Evolutionary conservation across 2,329 filamentous ascomycete species (phyloP).

Genomic region (Gnomoniopsis sp.): DNA sequence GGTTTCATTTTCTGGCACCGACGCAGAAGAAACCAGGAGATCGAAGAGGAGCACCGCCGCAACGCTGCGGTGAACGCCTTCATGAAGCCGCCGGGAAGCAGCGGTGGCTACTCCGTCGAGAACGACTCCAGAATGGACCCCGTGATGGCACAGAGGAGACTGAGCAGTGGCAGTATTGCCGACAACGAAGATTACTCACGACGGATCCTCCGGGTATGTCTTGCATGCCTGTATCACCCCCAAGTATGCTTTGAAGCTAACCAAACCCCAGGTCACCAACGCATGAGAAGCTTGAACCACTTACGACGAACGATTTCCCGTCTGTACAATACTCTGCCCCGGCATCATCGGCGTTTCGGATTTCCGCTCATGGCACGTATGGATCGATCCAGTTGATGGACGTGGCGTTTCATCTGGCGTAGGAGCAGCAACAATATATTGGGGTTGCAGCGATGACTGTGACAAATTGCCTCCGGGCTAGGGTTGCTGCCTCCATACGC

Average conservation of each 20-base stretch:
- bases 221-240: background rate
- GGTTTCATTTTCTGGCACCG: conserved; percentile 73
- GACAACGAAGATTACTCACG: conserved; percentile 97
- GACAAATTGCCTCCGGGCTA: conserved; percentile 21
- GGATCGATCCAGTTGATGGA: conserved; percentile 21
- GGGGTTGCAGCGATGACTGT: conserved; percentile 24
- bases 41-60: conserved; percentile 81
- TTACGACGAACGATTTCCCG: conserved; percentile 33
- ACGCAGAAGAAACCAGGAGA: conserved; percentile 69
- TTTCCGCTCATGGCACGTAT: conserved; percentile 23
- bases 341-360: conserved; percentile 36
- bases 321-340: conserved; percentile 33
- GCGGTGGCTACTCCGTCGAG: conserved; percentile 62
- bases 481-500: conserved; percentile 30
- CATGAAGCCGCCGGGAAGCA: conserved; percentile 61
- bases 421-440: conserved; percentile 16
- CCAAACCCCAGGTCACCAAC: conserved; percentile 50
- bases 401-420: conserved; percentile 15
- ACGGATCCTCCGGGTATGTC: conserved; percentile 84
- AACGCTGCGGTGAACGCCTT: conserved; percentile 78
- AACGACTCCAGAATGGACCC: conserved; percentile 84
- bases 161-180: conserved; percentile 94
- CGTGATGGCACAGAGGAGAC: conserved; percentile 75
- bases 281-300: conserved; percentile 41
- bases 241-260: conserved; percentile 11